These are phyloP conservation scores for Exophiala xenobiotica DNA, from an alignment of 2,329 filamentous ascomycete species.

Conservation along the genomic window DNA sequence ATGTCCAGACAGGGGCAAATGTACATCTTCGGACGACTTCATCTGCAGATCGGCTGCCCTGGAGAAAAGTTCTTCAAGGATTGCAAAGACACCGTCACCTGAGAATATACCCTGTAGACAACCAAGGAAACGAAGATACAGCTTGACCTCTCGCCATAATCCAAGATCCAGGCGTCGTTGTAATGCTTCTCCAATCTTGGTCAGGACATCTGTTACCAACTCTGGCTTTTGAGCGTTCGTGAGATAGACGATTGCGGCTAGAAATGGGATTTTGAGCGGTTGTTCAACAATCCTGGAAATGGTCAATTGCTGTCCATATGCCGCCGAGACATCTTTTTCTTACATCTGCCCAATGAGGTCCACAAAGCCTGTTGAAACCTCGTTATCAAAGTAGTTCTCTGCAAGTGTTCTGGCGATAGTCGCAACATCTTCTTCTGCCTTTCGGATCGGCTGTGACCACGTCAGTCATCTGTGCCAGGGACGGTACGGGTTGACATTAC, in stretches of 20 bases:
- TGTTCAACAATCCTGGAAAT: slow-evolving; percentile 69
- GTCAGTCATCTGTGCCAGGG: slow-evolving; percentile 2
- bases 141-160: slow-evolving; percentile 87
- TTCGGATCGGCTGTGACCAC: slow-evolving; percentile 51
- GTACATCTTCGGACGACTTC: slow-evolving; percentile 85
- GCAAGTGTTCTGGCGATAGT: slow-evolving; percentile 73
- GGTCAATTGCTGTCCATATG: slow-evolving; percentile 5
- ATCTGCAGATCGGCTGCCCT: slow-evolving; percentile 92
- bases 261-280: slow-evolving; percentile 95
- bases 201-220: slow-evolving; percentile 69
- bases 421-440: slow-evolving; percentile 74
- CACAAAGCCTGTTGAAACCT: slow-evolving; percentile 70
- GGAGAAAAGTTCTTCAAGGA: slow-evolving; percentile 86
- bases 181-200: slow-evolving; percentile 58
- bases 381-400: slow-evolving; percentile 82
- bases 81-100: slow-evolving; percentile 78
- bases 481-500: slow-evolving; percentile 33
- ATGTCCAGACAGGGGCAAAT: slow-evolving; percentile 36
- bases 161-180: slow-evolving; percentile 70
- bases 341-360: slow-evolving; percentile 73
- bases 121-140: slow-evolving; percentile 83
- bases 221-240: slow-evolving; percentile 76
- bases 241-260: slow-evolving; percentile 78
- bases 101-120: slow-evolving; percentile 78
- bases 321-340: slow-evolving; percentile 31